Evolutionary conservation across 2,329 filamentous ascomycete genomes (phyloP), one percentile per base, ranked within the genome.

Genomic region (Trichophyton equinum): DNA sequence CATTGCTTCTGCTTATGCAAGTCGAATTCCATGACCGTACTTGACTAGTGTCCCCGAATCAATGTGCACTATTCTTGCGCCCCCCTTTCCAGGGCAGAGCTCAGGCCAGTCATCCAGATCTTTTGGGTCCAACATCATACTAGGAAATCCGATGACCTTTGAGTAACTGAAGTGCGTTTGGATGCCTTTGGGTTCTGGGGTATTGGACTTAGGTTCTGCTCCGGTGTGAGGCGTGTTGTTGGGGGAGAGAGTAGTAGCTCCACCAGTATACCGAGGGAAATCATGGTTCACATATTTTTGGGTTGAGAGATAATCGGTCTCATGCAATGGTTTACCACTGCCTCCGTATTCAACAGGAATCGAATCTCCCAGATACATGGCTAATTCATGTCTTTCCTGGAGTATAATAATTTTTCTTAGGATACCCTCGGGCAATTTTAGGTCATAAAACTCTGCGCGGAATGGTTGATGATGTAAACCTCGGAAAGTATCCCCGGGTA

Each of bases 1-100:
- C 51, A 62, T 58, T 11, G 61, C 61, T 58, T 62, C 61, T 15
- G 61, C 61, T 60, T 62, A 58, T n/a, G 61, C 61, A 18, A 62
- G 58, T n/a, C 53, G 33, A 20, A 62, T 55, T 3, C 46, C 51
- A 4, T n/a, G 15, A 6, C 61, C 61, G 33, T 58, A 62, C 60
- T 62, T 62, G n/a, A 62, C 59, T 4, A 62, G 33, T 42, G 46
- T 60, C 25, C 36, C 53, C 1, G 36, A 20, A 38, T 55, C 59
- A 11, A 62, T 58, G 3, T 44, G 58, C 13, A 46, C 53, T 25
- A 62, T 47, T 22, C 46, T 38, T 18, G 51, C 58, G 1, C 61
- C 61, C 6, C 40, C 42, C 36, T 60, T 58, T 5, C 33, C 18
- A 1, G 53, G 61, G 11, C 11, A 59, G 4, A 62, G 36, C 15